phyloP scores from a whole-genome alignment of 108 stramenopile species.

The Cyclotella cryptica region DNA sequence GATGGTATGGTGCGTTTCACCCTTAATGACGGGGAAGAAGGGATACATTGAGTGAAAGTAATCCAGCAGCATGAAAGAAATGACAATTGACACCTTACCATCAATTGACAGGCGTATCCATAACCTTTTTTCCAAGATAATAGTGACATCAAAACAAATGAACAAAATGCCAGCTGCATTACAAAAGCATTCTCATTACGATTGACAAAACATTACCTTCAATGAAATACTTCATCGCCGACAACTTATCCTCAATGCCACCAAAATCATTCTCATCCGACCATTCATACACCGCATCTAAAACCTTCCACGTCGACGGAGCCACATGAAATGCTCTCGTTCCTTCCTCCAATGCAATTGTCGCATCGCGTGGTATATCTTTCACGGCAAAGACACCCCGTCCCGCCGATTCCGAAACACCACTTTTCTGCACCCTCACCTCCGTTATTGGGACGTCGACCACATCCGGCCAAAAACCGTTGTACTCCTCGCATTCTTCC shows the following conservation, averaged over 20 bases:
- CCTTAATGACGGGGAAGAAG: constrained; percentile 9
- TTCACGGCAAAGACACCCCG: constrained; percentile 39
- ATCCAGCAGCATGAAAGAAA: background rate
- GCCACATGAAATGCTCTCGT: constrained; percentile 16
- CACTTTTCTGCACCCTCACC: constrained; percentile 30
- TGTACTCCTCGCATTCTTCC: constrained; percentile 33
- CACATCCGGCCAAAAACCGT: background rate
- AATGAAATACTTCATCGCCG: constrained; percentile 16
- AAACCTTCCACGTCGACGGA: constrained; percentile 26
- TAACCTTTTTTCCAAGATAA: background rate
- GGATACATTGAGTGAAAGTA: background rate
- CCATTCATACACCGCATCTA: constrained; percentile 19
- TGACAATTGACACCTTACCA: constrained; percentile 4
- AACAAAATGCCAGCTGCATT: background rate
- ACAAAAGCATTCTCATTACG: background rate
- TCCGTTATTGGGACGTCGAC: constrained; percentile 17
- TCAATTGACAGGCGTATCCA: constrained; percentile 23
- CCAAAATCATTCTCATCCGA: background rate
- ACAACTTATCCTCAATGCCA: constrained; percentile 17
- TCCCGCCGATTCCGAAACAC: constrained; percentile 36
- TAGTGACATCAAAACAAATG: background rate
- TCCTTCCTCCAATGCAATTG: constrained; percentile 8
- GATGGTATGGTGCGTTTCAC: constrained; percentile 22
- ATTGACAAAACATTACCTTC: constrained; percentile 9
- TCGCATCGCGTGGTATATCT: constrained; percentile 22